Conservation (phyloP, 176 grass and related monocot genomes). For the Ensete glaucum region DNA sequence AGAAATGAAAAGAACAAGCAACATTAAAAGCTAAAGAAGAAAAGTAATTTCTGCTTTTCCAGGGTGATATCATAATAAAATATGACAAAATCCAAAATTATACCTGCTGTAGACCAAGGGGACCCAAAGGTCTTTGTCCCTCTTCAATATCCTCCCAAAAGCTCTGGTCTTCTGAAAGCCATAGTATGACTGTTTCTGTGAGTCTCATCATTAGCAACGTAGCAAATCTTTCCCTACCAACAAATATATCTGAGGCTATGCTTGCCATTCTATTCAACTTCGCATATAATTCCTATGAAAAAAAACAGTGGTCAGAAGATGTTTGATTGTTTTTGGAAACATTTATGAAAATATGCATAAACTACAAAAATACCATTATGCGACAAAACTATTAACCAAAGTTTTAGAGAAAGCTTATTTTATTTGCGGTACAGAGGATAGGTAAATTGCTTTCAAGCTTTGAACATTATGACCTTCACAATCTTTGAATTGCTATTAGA, state of each 20-base stretch:
- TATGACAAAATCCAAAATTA: background rate
- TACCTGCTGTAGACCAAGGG: conserved; percentile 71
- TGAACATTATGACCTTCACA: too few species aligned
- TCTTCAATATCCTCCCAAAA: conserved; percentile 98
- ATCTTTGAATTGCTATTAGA: too few species aligned
- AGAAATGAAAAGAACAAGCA: conserved; percentile 16
- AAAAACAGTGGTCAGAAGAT: conserved; percentile 19
- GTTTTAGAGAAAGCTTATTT: background rate
- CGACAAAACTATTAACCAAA: background rate
- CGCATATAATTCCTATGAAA: conserved; percentile 67
- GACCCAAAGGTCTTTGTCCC: conserved; percentile 52
- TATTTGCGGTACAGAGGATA: background rate
- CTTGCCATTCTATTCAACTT: conserved; percentile 72
- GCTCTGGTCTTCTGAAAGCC: conserved; percentile 73
- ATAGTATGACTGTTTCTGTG: conserved; percentile 73
- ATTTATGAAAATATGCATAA: background rate
- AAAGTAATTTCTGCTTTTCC: background rate
- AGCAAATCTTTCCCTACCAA: conserved; percentile 85
- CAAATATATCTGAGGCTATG: conserved; percentile 71
- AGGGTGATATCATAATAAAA: background rate
- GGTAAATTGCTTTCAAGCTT: background rate
- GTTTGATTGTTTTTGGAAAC: background rate
- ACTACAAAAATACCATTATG: background rate
- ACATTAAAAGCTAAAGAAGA: background rate
- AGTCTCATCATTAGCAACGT: conserved; percentile 96